phyloP scores from a whole-genome alignment of 169 alveolate genomes.

The Cryptosporidium viatorum region DNA sequence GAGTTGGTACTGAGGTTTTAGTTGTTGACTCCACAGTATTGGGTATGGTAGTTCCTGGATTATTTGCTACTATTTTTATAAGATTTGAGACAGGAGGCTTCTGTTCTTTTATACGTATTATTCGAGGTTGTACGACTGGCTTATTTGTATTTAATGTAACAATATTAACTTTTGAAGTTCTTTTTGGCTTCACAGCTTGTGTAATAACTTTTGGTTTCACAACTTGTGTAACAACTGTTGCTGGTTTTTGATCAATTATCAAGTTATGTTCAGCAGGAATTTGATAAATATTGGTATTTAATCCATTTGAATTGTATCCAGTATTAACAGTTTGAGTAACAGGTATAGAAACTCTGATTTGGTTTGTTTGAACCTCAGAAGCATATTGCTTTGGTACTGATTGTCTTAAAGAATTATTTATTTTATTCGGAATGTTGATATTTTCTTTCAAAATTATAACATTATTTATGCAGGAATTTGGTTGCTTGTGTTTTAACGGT shows the following conservation, averaged over 20 bases:
- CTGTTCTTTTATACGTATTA: neutral
- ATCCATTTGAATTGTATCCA: neutral
- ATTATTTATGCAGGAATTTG: neutral
- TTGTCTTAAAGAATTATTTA: neutral
- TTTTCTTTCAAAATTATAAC: neutral
- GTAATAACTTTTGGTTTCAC: neutral
- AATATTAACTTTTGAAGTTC: neutral
- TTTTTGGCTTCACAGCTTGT: neutral
- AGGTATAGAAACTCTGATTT: neutral
- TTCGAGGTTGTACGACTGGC: neutral
- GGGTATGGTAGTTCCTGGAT: neutral
- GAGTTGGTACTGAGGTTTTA: neutral
- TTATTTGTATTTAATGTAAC: neutral
- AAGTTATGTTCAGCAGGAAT: neutral
- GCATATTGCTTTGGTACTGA: neutral
- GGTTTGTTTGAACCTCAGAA: neutral
- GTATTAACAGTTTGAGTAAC: neutral
- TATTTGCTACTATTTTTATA: neutral
- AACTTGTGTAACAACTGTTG: neutral
- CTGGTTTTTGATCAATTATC: neutral
- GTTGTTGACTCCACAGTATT: neutral
- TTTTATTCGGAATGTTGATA: neutral
- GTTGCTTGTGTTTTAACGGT: no score
- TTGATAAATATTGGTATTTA: neutral
- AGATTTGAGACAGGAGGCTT: neutral